phyloP scores from a whole-genome alignment of 75 land plant species.

The Pseudotsuga menziesii region DNA sequence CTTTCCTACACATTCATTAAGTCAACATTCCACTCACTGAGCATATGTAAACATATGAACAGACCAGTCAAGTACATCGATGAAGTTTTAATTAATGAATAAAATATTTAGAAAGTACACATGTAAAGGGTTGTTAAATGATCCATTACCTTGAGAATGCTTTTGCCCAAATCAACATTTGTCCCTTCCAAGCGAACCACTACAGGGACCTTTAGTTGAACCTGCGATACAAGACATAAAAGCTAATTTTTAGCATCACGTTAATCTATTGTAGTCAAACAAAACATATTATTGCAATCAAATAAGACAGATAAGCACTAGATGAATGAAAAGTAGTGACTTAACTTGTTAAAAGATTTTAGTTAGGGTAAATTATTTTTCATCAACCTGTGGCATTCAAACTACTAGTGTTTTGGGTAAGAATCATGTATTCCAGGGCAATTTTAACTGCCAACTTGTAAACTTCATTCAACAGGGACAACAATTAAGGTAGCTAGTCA shows the following conservation, averaged over 20 bases:
- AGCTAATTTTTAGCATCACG: not conserved
- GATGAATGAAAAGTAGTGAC: not conserved
- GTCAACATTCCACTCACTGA: not conserved
- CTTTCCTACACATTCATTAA: constrained; percentile 62
- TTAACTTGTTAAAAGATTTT: too few species aligned
- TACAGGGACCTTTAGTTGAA: constrained; percentile 85
- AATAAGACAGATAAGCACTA: not conserved
- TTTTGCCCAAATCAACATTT: constrained; percentile 96
- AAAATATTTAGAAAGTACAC: not conserved
- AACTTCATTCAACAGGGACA: too few species aligned
- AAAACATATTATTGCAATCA: not conserved
- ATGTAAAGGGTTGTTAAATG: not conserved
- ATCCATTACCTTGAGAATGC: constrained; percentile 80
- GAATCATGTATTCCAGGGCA: too few species aligned
- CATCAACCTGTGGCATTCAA: too few species aligned
- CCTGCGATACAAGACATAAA: constrained; percentile 31
- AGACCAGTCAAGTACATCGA: not conserved
- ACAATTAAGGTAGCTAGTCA: too few species aligned
- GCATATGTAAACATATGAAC: not conserved
- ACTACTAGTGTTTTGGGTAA: too few species aligned
- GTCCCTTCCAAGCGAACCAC: constrained; percentile 98
- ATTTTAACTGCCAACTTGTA: too few species aligned
- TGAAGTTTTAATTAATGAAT: too few species aligned
- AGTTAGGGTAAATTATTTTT: too few species aligned
- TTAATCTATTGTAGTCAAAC: not conserved